Evolutionary conservation across 2,329 filamentous ascomycete species (phyloP), one percentile per base, ranked within the genome.

Genomic region (Teratosphaeria destructans): DNA sequence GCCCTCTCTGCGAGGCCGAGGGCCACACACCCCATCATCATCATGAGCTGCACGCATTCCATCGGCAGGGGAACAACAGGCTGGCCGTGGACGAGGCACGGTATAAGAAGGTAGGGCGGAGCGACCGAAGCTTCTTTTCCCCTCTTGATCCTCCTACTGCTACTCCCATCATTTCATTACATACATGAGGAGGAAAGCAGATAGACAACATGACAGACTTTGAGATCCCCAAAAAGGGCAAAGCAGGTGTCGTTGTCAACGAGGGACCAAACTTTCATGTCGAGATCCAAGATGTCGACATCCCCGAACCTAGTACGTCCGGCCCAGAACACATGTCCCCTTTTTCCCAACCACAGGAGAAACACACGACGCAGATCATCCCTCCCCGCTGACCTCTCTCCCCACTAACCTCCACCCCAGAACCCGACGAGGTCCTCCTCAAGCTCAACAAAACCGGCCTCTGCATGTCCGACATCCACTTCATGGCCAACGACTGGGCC

Each of bases 391-490:
- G 23, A 23, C 23, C 23, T 23, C 23, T 23, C 23, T 23, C 23
- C 23, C 29, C 29, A 32, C 29, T 32, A 32, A 32, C 29, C 23
- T 5, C 5, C 8, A 43, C 11, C 27, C 27, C 27, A 68, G 67
- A 66, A 60, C 63, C 64, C 7, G 75, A 82, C 56, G 81, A 85
- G 60, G 71, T 85, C 26, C 74, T 85, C 10, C 75, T 85, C 66
- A 79, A 77, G 57, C 74, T 85, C 57, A 85, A 84, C 60, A 76
- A 76, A 29, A 85, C 82, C 1, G 82, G 82, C 0, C 74, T 85
- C 55, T 85, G 82, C 72, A 78, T 79, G 61, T 78, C 76, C 37
- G 82, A 85, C 64, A 70, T 85, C 19, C 82, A 85, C 66, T 79
- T 79, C 70, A 82, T 83, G 79, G 62, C 79, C 55, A 77, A 78